Conservation (phyloP, 441 rosid species). For the Populus hybrid region DNA sequence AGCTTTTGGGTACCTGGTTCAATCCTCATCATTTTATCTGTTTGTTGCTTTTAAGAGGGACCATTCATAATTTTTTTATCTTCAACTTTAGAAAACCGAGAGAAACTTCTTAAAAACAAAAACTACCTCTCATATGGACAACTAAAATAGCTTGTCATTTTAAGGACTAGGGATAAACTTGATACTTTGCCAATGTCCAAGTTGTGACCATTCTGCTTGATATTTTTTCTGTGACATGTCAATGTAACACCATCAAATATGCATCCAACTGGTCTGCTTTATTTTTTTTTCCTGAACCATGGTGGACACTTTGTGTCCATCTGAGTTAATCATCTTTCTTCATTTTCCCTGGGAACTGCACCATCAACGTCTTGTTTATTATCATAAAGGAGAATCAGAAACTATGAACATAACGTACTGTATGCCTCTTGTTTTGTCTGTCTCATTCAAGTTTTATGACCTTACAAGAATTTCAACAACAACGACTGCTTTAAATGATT, state of each 20-base stretch:
- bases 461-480: not conserved
- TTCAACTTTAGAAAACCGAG: not conserved
- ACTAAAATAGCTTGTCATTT: not conserved
- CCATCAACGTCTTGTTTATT: not conserved
- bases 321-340: not conserved
- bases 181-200: not conserved
- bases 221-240: not conserved
- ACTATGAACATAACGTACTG: not conserved
- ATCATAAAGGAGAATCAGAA: conserved; percentile 1
- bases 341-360: not conserved
- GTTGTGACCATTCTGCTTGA: not conserved
- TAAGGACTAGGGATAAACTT: not conserved
- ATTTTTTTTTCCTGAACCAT: not conserved
- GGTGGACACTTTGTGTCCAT: not conserved
- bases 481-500: conserved; percentile 9
- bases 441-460: not conserved
- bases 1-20: not conserved
- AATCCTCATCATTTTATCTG: not conserved
- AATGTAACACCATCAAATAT: not conserved
- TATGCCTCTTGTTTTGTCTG: too few relatives aligned
- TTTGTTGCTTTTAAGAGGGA: not conserved
- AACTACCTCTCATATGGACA: not conserved
- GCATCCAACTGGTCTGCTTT: not conserved
- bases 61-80: not conserved
- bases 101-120: not conserved